Conservation (phyloP, 2,329 filamentous ascomycete genomes). For the Paraphoma sp. region DNA sequence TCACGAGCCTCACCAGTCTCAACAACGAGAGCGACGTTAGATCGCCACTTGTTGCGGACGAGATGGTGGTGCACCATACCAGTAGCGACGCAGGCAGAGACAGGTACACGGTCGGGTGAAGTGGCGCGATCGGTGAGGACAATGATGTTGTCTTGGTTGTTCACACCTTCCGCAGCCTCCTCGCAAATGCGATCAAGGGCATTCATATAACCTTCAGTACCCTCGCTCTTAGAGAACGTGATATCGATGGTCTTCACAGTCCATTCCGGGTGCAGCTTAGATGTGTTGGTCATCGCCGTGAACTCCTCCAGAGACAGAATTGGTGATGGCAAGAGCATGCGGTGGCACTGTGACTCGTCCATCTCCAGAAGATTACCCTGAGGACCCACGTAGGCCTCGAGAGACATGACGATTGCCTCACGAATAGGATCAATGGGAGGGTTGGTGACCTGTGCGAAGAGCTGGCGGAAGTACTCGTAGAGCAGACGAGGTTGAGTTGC, state of each 20-base stretch:
- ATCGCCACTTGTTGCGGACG: slow-evolving; percentile 94
- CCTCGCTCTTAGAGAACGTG: slow-evolving; percentile 87
- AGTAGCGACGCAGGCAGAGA: slow-evolving; percentile 86
- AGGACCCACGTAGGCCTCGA: slow-evolving; percentile 94
- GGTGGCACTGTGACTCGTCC: slow-evolving; percentile 85
- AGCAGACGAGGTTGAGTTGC: slow-evolving; percentile 87
- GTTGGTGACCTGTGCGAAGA: slow-evolving; percentile 98
- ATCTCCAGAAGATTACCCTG: slow-evolving; percentile 96
- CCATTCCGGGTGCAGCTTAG: slow-evolving; percentile 76
- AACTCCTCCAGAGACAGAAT: slow-evolving; percentile 90
- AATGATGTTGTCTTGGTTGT: slow-evolving; percentile 83
- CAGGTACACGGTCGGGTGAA: slow-evolving; percentile 79
- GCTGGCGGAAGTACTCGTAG: slow-evolving; percentile 96
- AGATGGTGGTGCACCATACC: slow-evolving; percentile 96
- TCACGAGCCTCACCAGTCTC: slow-evolving; percentile 96
- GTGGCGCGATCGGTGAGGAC: slow-evolving; percentile 89
- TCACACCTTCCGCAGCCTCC: slow-evolving; percentile 81
- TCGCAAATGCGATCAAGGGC: slow-evolving; percentile 90
- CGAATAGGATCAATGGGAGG: slow-evolving; percentile 96
- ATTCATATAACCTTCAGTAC: slow-evolving; percentile 81
- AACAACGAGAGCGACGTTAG: slow-evolving; percentile 82
- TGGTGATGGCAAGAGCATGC: slow-evolving; percentile 85
- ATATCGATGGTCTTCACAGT: slow-evolving; percentile 89
- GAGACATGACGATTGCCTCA: slow-evolving; percentile 97
- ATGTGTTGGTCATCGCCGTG: slow-evolving; percentile 83